Conservation (phyloP, 2,329 filamentous ascomycete species). For the Fusarium continuum region DNA sequence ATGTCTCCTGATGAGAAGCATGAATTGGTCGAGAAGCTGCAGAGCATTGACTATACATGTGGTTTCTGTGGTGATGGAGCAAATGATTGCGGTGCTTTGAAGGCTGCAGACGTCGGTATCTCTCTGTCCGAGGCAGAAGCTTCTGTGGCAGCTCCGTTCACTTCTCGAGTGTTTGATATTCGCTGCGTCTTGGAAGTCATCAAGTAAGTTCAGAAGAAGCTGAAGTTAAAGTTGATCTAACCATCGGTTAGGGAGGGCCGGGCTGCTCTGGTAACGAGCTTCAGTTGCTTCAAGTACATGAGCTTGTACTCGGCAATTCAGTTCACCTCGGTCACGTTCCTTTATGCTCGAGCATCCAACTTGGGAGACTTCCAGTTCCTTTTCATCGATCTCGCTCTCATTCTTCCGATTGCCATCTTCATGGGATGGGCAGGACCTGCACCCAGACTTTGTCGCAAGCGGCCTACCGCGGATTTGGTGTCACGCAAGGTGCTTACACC, state of each 20-base stretch:
- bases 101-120: conserved; percentile 96
- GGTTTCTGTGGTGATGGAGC: conserved; percentile 98
- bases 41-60: conserved; percentile 93
- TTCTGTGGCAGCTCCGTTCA: conserved; percentile 97
- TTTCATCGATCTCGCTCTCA: conserved; percentile 92
- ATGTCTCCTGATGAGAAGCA: conserved; percentile 99
- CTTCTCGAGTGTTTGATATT: conserved; percentile 94
- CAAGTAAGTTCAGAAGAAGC: conserved; percentile 57
- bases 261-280: conserved; percentile 95
- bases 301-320: conserved; percentile 99
- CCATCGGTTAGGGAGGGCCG: conserved; percentile 75
- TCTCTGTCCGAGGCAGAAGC: conserved; percentile 97
- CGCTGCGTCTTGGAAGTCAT: conserved; percentile 95
- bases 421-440: conserved; percentile 98
- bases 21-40: conserved; percentile 95
- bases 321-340: conserved; percentile 95
- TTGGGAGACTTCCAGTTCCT: conserved; percentile 98
- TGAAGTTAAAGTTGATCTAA: conserved; percentile 30
- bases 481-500: conserved; percentile 92
- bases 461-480: conserved; percentile 91
- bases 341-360: conserved; percentile 93
- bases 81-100: conserved; percentile 96
- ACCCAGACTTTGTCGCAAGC: conserved; percentile 78
- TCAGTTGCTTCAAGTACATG: conserved; percentile 99
- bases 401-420: conserved; percentile 95